A percentile compares a stretch with the other conserved stretches of the same genome.
Conservation (phyloP, 2,329 filamentous ascomycete genomes). For the Cladophialophora bantiana region DNA sequence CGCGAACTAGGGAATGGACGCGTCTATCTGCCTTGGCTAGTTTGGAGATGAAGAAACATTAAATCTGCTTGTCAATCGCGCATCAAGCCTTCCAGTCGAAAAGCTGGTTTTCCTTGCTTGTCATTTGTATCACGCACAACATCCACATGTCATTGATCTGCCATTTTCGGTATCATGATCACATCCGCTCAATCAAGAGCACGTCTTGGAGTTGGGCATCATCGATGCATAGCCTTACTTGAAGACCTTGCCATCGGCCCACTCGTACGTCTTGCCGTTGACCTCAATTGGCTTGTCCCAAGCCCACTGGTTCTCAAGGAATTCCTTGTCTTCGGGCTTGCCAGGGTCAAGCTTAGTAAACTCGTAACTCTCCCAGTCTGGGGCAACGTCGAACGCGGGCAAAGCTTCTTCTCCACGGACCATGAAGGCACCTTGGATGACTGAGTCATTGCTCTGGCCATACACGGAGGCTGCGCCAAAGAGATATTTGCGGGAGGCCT, state of each 20-base stretch:
- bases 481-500: conserved; percentile 96
- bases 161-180: conserved; percentile 5
- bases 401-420: conserved; percentile 87
- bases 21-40: neutral
- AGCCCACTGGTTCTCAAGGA: conserved; percentile 85
- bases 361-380: conserved; percentile 94
- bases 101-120: neutral
- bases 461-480: conserved; percentile 92
- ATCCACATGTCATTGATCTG: conserved; percentile 1
- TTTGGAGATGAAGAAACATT: neutral
- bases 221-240: conserved; percentile 70
- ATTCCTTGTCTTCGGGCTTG: conserved; percentile 83
- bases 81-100: neutral
- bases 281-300: conserved; percentile 86
- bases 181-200: conserved; percentile 6
- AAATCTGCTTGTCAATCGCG: neutral
- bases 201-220: neutral
- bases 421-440: conserved; percentile 93
- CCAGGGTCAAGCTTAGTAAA: conserved; percentile 95
- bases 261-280: conserved; percentile 86
- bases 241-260: conserved; percentile 96
- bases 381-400: conserved; percentile 94
- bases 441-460: conserved; percentile 83
- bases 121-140: neutral
- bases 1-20: neutral